A percentile compares a stretch with the other conserved stretches of the same genome.
Evolutionary conservation across 2,329 filamentous ascomycete species (phyloP).

Genomic region (Fusarium sterilihyphosum): DNA sequence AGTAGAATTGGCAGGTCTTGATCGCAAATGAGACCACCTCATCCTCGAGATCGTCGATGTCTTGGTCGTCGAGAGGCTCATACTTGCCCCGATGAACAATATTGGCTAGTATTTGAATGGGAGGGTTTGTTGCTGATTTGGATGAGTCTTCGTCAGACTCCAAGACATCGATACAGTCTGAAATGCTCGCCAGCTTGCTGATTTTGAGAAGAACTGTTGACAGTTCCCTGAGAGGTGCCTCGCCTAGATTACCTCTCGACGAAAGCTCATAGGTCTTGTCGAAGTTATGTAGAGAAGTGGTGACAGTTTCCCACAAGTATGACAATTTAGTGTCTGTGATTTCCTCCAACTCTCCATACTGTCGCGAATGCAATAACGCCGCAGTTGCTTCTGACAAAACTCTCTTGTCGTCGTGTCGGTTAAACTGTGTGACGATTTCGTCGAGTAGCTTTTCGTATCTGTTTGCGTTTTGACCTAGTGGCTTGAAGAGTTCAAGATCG

Average conservation of each 20-base stretch:
- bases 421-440: constrained; percentile 93
- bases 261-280: constrained; percentile 78
- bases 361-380: constrained; percentile 84
- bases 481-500: constrained; percentile 87
- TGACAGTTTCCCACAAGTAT: constrained; percentile 85
- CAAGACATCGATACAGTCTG: constrained; percentile 79
- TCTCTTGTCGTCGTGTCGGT: constrained; percentile 86
- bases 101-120: constrained; percentile 76
- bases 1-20: constrained; percentile 84
- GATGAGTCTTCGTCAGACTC: constrained; percentile 67
- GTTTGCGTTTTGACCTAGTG: constrained; percentile 85
- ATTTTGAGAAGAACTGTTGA: constrained; percentile 81
- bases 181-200: constrained; percentile 81
- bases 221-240: constrained; percentile 73
- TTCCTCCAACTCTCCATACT: constrained; percentile 89
- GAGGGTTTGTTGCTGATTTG: constrained; percentile 57
- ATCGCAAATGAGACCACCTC: constrained; percentile 80
- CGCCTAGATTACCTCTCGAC: constrained; percentile 73
- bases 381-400: constrained; percentile 86
- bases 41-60: constrained; percentile 81
- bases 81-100: constrained; percentile 80
- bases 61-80: constrained; percentile 73
- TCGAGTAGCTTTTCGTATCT: constrained; percentile 84
- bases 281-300: constrained; percentile 77
- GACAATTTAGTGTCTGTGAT: constrained; percentile 82